These are phyloP conservation scores for Davidsoniella virescens DNA, from an alignment of 2,329 filamentous ascomycete species.

Conservation along the genomic window DNA sequence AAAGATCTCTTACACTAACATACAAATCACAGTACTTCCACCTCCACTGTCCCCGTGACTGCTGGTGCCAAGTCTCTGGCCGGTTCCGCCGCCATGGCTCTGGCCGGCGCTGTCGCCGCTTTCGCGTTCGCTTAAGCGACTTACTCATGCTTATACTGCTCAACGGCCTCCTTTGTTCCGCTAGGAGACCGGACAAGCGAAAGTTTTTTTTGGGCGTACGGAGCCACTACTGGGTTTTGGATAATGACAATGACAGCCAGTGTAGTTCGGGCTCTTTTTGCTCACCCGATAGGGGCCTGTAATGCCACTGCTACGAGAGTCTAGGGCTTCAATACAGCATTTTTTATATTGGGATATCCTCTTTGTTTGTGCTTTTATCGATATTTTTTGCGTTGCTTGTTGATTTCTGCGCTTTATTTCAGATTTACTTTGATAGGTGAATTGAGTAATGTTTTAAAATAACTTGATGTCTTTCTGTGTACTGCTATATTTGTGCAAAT, in stretches of 20 bases:
- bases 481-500: no score
- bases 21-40: constrained; percentile 8
- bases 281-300: neutral
- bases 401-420: neutral
- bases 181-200: neutral
- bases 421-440: neutral
- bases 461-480: neutral
- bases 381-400: constrained; percentile 2
- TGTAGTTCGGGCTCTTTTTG: neutral
- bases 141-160: constrained; percentile 6
- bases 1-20: neutral
- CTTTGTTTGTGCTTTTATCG: constrained; percentile 11
- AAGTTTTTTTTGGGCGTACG: constrained; percentile 4
- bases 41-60: constrained; percentile 25
- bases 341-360: constrained; percentile 12
- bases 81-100: constrained; percentile 38
- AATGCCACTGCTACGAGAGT: constrained; percentile 7
- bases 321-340: constrained; percentile 13
- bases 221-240: constrained; percentile 12
- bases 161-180: no score
- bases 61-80: constrained; percentile 37
- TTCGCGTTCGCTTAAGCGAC: constrained; percentile 36
- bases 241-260: constrained; percentile 12
- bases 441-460: constrained; percentile 1
- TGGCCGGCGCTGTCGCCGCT: constrained; percentile 36